These are phyloP conservation scores for Rhizopus sp. DNA, from an alignment of 371 early-diverging fungal genomes.

Conservation along the genomic window DNA sequence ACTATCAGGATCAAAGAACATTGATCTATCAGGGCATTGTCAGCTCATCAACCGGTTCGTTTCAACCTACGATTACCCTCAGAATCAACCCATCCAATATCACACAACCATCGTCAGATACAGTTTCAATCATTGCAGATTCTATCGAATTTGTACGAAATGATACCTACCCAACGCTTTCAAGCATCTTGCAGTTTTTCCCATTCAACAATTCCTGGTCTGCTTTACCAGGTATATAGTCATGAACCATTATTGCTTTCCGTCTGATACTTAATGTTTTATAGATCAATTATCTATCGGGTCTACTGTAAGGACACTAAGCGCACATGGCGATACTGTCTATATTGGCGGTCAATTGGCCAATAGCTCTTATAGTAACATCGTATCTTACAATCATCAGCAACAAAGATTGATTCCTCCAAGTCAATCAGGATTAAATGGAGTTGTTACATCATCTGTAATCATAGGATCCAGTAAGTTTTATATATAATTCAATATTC, in stretches of 20 bases:
- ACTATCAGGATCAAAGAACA: slow-evolving; percentile 37
- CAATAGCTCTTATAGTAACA: slow-evolving; percentile 27
- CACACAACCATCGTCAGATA: slow-evolving; percentile 17
- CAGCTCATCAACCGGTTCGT: slow-evolving; percentile 29
- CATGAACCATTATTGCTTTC: slow-evolving; percentile 18
- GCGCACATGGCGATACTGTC: slow-evolving; percentile 23
- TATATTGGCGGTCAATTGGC: slow-evolving; percentile 44
- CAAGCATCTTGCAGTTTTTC: slow-evolving; percentile 41
- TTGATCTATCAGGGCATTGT: slow-evolving; percentile 56
- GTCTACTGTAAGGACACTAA: slow-evolving; percentile 32
- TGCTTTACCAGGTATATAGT: slow-evolving; percentile 25
- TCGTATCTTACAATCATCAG: slow-evolving; percentile 34
- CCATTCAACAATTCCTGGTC: slow-evolving; percentile 32
- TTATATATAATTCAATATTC: not conserved
- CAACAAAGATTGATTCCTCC: slow-evolving; percentile 17
- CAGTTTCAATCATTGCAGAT: slow-evolving; percentile 29
- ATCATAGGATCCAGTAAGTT: slow-evolving; percentile 29
- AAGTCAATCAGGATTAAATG: slow-evolving; percentile 25
- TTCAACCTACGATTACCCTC: slow-evolving; percentile 34
- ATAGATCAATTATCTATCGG: slow-evolving; percentile 36
- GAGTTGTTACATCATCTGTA: slow-evolving; percentile 22
- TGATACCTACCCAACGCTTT: slow-evolving; percentile 28
- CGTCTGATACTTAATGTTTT: not conserved
- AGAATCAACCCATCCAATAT: slow-evolving; percentile 22
- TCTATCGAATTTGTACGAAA: slow-evolving; percentile 40